Evolutionary conservation across 257 asterid species (phyloP).

Genomic region (Salvia rosmarinus): DNA sequence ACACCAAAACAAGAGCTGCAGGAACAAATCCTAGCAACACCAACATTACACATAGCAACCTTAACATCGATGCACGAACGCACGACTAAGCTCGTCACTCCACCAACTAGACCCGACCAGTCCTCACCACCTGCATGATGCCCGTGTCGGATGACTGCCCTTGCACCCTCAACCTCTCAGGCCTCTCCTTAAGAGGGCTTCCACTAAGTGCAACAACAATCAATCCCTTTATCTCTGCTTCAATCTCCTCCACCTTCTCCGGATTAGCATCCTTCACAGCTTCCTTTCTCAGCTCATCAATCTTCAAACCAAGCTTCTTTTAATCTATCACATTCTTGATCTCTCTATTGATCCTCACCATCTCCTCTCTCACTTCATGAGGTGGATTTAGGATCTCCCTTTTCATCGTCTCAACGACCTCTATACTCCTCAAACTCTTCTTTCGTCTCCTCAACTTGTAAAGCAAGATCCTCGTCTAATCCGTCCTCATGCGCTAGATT

Average conservation of each 20-base stretch:
- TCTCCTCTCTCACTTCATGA: slow-evolving; percentile 43
- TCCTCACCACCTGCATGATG: slow-evolving; percentile 35
- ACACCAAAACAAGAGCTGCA: no score
- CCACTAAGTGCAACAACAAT: slow-evolving; percentile 44
- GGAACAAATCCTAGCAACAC: no score
- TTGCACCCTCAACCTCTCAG: slow-evolving; percentile 43
- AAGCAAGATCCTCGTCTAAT: slow-evolving; percentile 39
- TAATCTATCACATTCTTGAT: slow-evolving; percentile 38
- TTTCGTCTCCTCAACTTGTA: slow-evolving; percentile 38
- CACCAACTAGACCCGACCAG: neutral
- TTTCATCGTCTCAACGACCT: slow-evolving; percentile 42
- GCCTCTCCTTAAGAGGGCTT: slow-evolving; percentile 49
- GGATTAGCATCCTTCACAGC: slow-evolving; percentile 40
- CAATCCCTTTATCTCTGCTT: slow-evolving; percentile 51
- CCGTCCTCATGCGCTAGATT: slow-evolving; percentile 36
- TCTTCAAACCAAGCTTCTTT: slow-evolving; percentile 39
- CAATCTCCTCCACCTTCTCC: slow-evolving; percentile 44
- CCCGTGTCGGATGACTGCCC: slow-evolving; percentile 25
- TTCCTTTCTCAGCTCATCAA: slow-evolving; percentile 47
- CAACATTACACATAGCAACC: no score
- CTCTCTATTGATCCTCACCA: slow-evolving; percentile 40
- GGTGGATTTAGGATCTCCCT: slow-evolving; percentile 14
- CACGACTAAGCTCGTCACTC: neutral
- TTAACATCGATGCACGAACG: neutral
- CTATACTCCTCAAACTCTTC: slow-evolving; percentile 43